A percentile compares a stretch with the other conserved stretches of the same genome.
Conservation (phyloP, 2,329 filamentous ascomycete species). For the Xylariaceae sp. region DNA sequence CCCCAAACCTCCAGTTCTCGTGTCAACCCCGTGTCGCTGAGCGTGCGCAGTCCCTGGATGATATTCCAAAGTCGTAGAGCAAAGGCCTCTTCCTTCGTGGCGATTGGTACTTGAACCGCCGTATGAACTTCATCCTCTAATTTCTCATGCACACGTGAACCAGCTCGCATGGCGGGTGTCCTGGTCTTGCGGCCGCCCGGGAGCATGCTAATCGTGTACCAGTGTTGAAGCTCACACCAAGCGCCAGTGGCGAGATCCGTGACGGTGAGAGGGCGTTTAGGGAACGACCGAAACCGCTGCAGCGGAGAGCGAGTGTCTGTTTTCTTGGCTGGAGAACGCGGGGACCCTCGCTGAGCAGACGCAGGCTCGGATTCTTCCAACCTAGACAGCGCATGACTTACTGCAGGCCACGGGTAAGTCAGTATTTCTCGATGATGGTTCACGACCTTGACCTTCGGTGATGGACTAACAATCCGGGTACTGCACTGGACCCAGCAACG, state of each 20-base stretch:
- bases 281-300: slow-evolving; percentile 70
- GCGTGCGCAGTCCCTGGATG: slow-evolving; percentile 73
- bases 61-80: slow-evolving; percentile 86
- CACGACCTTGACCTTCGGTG: not conserved
- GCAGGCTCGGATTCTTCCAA: slow-evolving; percentile 17
- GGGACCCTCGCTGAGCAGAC: slow-evolving; percentile 4
- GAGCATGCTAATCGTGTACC: slow-evolving; percentile 72
- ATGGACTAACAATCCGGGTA: slow-evolving; percentile 51
- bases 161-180: slow-evolving; percentile 79
- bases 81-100: slow-evolving; percentile 74
- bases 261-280: slow-evolving; percentile 75
- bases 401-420: slow-evolving; percentile 62
- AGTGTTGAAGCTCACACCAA: slow-evolving; percentile 96
- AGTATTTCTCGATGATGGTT: slow-evolving; percentile 35
- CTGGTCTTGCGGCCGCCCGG: slow-evolving; percentile 65
- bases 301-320: slow-evolving; percentile 55
- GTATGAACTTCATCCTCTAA: slow-evolving; percentile 83
- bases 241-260: slow-evolving; percentile 83
- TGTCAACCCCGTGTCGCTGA: slow-evolving; percentile 65
- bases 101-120: slow-evolving; percentile 65
- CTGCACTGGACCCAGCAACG: slow-evolving; percentile 30
- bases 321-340: slow-evolving; percentile 20
- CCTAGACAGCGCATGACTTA: slow-evolving; percentile 41
- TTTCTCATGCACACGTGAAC: slow-evolving; percentile 71
- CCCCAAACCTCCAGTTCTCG: slow-evolving; percentile 84